Conservation (phyloP, 2,329 filamentous ascomycete genomes). For the Lasiodiplodia sp. region DNA sequence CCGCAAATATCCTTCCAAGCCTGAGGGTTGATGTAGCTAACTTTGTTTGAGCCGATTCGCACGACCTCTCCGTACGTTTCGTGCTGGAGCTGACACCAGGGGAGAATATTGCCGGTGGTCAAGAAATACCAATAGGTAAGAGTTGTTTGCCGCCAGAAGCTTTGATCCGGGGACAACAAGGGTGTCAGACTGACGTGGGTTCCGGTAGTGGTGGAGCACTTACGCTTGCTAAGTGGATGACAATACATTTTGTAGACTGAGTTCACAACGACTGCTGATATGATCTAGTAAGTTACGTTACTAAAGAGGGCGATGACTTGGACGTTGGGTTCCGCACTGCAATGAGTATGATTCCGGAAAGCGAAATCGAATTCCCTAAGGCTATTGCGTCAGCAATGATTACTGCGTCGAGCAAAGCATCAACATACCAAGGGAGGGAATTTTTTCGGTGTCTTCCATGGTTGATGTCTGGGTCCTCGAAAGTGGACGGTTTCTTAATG, state of each 20-base stretch:
- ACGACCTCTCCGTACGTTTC: slow-evolving; percentile 28
- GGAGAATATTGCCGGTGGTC: not conserved
- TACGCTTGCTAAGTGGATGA: slow-evolving; percentile 21
- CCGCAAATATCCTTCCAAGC: slow-evolving; percentile 31
- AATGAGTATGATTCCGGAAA: not conserved
- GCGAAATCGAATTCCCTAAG: not conserved
- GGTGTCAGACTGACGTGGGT: slow-evolving; percentile 45
- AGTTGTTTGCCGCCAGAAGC: not conserved
- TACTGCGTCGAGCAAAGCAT: not conserved
- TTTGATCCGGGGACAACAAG: slow-evolving; percentile 38
- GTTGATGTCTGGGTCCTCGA: not conserved
- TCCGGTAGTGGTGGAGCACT: not conserved
- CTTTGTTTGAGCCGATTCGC: slow-evolving; percentile 12
- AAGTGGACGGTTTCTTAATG: no score
- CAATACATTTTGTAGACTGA: slow-evolving; percentile 27
- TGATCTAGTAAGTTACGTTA: not conserved
- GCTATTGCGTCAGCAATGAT: not conserved
- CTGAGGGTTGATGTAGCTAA: slow-evolving; percentile 26
- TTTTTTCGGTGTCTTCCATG: not conserved
- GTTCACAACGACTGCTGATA: not conserved
- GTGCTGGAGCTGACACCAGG: not conserved
- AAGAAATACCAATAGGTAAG: not conserved
- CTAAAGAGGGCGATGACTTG: not conserved
- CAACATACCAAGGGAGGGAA: not conserved
- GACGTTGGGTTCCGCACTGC: not conserved